These are phyloP conservation scores for Pseudocercospora vitis DNA, from an alignment of 2,329 filamentous ascomycete genomes.

Conservation along the genomic window DNA sequence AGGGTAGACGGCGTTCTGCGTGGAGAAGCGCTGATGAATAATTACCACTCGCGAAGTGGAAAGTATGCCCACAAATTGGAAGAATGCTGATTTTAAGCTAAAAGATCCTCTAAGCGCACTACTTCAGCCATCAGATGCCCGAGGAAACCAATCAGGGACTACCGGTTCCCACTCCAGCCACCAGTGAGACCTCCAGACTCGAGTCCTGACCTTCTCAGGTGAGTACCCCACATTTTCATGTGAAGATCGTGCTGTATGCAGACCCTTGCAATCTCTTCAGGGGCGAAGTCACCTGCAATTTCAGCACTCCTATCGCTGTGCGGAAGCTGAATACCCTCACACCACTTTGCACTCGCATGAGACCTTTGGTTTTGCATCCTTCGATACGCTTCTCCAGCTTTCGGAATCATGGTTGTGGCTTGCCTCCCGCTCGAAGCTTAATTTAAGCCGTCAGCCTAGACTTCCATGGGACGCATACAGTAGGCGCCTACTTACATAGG, in stretches of 20 bases:
- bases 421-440: too few species aligned
- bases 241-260: neutral
- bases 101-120: conserved; percentile 1
- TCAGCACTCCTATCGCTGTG: neutral
- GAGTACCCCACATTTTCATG: neutral
- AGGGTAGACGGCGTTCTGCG: neutral
- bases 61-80: neutral
- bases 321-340: neutral
- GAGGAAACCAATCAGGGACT: neutral
- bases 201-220: neutral
- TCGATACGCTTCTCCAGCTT: too few species aligned
- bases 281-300: neutral
- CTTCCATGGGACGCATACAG: too few species aligned
- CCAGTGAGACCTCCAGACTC: neutral
- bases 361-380: neutral
- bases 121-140: neutral
- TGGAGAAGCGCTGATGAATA: neutral
- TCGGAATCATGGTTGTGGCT: too few species aligned
- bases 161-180: neutral
- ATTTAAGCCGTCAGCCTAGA: too few species aligned
- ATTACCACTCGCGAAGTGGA: neutral
- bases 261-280: neutral
- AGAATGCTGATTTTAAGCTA: conserved; percentile 2
- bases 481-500: too few species aligned
- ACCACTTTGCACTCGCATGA: neutral